Evolutionary conservation across 2,329 filamentous ascomycete species (phyloP), one percentile per base, ranked within the genome.

Genomic region (Ascochyta rabiei): DNA sequence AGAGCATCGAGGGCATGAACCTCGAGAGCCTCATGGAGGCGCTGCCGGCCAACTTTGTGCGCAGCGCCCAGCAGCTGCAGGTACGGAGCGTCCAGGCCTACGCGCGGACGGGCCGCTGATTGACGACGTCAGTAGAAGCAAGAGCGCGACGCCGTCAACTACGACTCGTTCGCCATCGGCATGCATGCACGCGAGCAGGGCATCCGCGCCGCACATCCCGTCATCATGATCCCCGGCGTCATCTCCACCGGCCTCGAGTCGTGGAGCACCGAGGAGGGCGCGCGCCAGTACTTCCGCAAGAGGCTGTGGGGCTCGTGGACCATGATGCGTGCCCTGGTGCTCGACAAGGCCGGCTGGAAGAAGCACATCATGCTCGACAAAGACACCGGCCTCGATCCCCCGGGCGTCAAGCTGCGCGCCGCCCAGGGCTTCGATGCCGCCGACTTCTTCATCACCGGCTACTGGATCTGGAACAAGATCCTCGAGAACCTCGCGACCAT

Each of bases 401-500:
- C 92, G 0, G 87, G 88, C 12, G 86, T 98, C 67, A 98, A 98
- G 78, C 78, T 99, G 18, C 86, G 95, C 33, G 91, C 95, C 8
- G 93, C 95, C 0, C 95, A 98, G 73, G 95, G 95, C 2, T 99
- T 99, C 67, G 95, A 99, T 75, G 95, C 95, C 2, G 93, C 95
- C 10, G 95, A 99, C 76, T 99, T 99, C 79, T 95, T 96, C 76
- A 87, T 88, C 61, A 87, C 85, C 2, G 86, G 86, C 4, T 99
- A 99, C 77, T 99, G 95, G 95, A 98, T 99, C 57, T 97, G 93
- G 93, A 97, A 91, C 78, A 98, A 98, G 77, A 97, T 99, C 57
- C 82, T 99, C 44, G 95, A 99, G 77, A 99, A 99, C 69, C 81
- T 99, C 46, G 95, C 95, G 0, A 95, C 92, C 0, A 89, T 99